These are phyloP conservation scores for Xanthoceras sorbifolium DNA, from an alignment of 345 rosid genomes.

Conservation along the genomic window DNA sequence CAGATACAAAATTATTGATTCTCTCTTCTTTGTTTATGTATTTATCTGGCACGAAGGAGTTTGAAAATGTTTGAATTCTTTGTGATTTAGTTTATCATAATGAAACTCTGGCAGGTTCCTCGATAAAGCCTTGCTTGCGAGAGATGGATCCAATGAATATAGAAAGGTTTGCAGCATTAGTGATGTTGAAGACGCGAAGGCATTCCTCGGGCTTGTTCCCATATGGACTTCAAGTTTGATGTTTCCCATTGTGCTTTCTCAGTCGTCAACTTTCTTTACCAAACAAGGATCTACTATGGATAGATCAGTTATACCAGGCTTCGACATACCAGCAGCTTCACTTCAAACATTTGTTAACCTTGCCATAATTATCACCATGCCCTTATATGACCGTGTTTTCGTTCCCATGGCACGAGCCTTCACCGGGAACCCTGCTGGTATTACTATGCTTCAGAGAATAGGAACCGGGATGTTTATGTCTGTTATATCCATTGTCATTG, in stretches of 20 bases:
- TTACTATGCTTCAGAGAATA: conserved; percentile 68
- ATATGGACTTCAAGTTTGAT: conserved; percentile 57
- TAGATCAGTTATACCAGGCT: conserved; percentile 37
- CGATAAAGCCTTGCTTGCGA: conserved; percentile 48
- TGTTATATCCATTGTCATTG: conserved; percentile 42
- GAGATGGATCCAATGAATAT: conserved; percentile 36
- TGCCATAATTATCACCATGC: conserved; percentile 41
- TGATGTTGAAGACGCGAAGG: conserved; percentile 65
- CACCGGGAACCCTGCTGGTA: conserved; percentile 48
- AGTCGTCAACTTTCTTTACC: conserved; percentile 58
- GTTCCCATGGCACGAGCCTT: conserved; percentile 50
- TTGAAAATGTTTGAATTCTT: background rate
- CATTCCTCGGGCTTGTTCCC: conserved; percentile 53
- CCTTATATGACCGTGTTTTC: conserved; percentile 51
- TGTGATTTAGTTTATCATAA: background rate
- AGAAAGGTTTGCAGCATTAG: conserved; percentile 31
- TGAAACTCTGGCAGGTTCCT: conserved; percentile 39
- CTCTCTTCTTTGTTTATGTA: background rate
- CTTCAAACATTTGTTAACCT: conserved; percentile 50
- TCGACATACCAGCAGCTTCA: conserved; percentile 50
- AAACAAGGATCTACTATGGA: conserved; percentile 71
- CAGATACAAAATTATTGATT: too few species aligned
- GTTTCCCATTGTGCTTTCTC: conserved; percentile 54
- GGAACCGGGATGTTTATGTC: conserved; percentile 59
- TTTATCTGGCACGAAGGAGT: background rate